Evolutionary conservation across 148 eudicot genomes (phyloP), one percentile per base, ranked within the genome.

Genomic region (Vaccinium macrocarpon): DNA sequence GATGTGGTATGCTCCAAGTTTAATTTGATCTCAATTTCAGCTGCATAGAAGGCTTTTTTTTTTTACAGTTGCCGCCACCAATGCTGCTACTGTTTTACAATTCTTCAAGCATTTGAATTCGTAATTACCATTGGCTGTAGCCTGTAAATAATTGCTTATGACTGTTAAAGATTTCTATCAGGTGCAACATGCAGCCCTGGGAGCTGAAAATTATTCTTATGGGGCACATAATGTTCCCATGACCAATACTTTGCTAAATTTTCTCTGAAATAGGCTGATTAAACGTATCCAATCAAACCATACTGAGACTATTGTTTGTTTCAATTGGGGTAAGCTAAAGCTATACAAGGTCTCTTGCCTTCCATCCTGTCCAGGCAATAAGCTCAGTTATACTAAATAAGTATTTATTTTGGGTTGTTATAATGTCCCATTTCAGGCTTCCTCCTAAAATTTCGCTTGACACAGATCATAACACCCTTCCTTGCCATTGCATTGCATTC

Each of bases 1-100:
- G 99, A 97, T 89, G 95, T 93, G 88, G 98, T 97, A 91, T 85
- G 93, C 64, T 86, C 75, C 46, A n/a, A 61, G 64, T 76, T 61
- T n/a, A 61, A 13, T 38, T 57, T 57, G 21, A 25, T 50, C 5
- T 2, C 10, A 74, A 74, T 16, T 72, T 74, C 48, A 42, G 3
- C 78, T 74, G 51, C 11, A 0, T 18, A n/a, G 55, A 42, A 46
- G 81, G 81, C 81, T 15, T 25, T 53, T 16, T 19, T n/a, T 78
- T 16, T 19, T n/a, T 78, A 0, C 53, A 27, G 57, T 29, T 53
- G 64, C 57, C 57, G 13, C 19, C 2, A 27, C 19, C 21, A 59
- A 14, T 78, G 42, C 81, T 78, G 35, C 38, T 4, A 23, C 6
- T 50, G 21, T 18, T 56, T 23, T n/a, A 15, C 16, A 25, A 27